Evolutionary conservation across 345 rosid species (phyloP).

Genomic region (Bruguiera parviflora): DNA sequence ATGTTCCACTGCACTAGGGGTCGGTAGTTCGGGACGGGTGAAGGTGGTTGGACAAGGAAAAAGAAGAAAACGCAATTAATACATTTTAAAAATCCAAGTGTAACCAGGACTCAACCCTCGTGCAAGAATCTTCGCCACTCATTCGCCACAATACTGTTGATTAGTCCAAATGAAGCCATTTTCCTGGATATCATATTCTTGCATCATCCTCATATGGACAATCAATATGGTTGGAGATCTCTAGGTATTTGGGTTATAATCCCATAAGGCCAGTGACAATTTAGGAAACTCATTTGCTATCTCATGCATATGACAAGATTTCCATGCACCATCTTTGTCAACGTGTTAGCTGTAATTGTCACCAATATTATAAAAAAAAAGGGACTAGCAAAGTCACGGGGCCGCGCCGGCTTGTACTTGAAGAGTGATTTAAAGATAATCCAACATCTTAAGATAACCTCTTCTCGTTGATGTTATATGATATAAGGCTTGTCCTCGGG

Average conservation of each 20-base stretch:
- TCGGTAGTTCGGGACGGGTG: constrained; percentile 93
- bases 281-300: not conserved
- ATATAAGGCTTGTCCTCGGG: constrained; percentile 8
- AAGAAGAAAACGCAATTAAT: constrained; percentile 19
- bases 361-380: constrained; percentile 29
- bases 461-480: constrained; percentile 15
- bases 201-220: not conserved
- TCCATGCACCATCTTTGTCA: constrained; percentile 56
- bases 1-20: constrained; percentile 39
- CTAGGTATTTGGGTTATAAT: constrained; percentile 18
- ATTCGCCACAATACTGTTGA: not conserved
- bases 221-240: constrained; percentile 10
- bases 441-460: constrained; percentile 11
- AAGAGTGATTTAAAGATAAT: constrained; percentile 30
- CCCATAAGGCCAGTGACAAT: constrained; percentile 7
- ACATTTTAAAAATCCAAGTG: constrained; percentile 15
- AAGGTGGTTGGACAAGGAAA: constrained; percentile 79
- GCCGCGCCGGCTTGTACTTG: constrained; percentile 45
- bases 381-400: constrained; percentile 12
- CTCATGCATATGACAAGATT: not conserved
- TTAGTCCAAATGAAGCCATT: not conserved
- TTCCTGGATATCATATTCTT: not conserved
- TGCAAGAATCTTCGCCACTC: constrained; percentile 35
- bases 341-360: constrained; percentile 81
- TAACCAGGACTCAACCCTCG: constrained; percentile 50